phyloP scores from a whole-genome alignment of 108 stramenopile species.

The Pseudonitzschia delicatissima region DNA sequence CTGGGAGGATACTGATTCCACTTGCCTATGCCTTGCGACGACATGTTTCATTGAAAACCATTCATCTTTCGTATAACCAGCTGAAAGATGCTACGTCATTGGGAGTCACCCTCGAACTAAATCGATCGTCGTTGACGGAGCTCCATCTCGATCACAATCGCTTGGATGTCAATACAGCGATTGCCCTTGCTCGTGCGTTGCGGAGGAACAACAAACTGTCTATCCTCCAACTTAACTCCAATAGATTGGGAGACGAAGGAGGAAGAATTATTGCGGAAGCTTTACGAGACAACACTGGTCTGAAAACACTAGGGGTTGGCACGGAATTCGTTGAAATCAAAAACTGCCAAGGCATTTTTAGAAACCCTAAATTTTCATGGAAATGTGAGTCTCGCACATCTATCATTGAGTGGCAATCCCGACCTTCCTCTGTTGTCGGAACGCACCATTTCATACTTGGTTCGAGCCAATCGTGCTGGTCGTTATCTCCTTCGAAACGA shows the following conservation, averaged over 20 bases:
- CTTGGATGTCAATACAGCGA: conserved; percentile 30
- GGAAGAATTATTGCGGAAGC: conserved; percentile 29
- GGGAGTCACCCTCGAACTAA: conserved; percentile 16
- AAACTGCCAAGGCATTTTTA: conserved; percentile 24
- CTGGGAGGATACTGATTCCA: conserved; percentile 1
- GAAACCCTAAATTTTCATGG: conserved; percentile 12
- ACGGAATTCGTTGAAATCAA: conserved; percentile 37
- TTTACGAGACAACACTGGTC: conserved; percentile 25
- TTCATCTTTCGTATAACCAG: conserved; percentile 47
- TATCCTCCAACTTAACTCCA: conserved; percentile 41
- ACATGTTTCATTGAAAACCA: conserved; percentile 22
- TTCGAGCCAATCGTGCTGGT: conserved; percentile 26
- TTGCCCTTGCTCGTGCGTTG: conserved; percentile 37
- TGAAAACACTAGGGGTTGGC: conserved; percentile 39
- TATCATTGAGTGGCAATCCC: conserved; percentile 27
- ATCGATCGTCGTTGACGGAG: conserved; percentile 24
- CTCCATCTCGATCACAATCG: conserved; percentile 54
- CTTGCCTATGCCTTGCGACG: conserved; percentile 18
- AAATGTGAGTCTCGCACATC: conserved; percentile 19
- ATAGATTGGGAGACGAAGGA: conserved; percentile 47
- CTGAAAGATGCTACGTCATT: conserved; percentile 17
- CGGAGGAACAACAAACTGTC: conserved; percentile 25
- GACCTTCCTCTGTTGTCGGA: neutral
- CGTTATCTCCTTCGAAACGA: conserved; percentile 28
- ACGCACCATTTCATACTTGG: neutral